Base-by-base conservation (phyloP, 75 land plant species). In the Cunninghamia lanceolata region DNA sequence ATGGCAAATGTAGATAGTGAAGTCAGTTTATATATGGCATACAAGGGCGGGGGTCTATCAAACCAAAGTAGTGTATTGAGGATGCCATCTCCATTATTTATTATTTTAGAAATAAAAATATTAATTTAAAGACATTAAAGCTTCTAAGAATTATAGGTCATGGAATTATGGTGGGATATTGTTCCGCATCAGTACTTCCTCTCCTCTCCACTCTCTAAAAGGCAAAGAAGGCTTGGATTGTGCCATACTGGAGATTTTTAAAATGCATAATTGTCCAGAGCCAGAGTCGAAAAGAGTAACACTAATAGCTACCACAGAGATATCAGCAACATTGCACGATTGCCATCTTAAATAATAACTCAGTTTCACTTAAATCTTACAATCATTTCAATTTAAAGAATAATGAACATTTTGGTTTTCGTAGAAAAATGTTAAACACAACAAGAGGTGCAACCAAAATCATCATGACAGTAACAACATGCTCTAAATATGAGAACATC, bases 371-470 rank as follows among this genome's bases (percentile, higher is more conserved):
- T 19, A 66, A 9, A 66, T 28, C 10, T 38, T 15, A n/a, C 25
- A 84, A 28, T 63, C 68, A 63, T 63, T 7, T 54, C 30, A 25
- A 28, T 5, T 63, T 63, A 9, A 25, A 63, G 8, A 63, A 63
- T 63, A 25, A n/a, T 1, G 9, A 63, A 6, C 68, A 54, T 30
- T 10, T 47, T 84, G 34, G 34, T 42, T 34, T 45, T 80, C 46
- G 45, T 45, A 42, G 13, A 21, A 52, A 70, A 17, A 63, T 5
- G 84, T 19, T 34, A 59, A 10, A 83, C 14, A 47, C 34, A 82
- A n/a, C 38, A 84, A 68, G 5, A 84, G 74, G 77, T 53, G 42
- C 28, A 83, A 38, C 85, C 78, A 84, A 84, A 34, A 84, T 84
- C 85, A 84, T 28, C 14, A n/a, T 83, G 32, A 32, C 36, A 47